phyloP scores from a whole-genome alignment of 1,284 basidiomycete genomes.

The Microbotryum intermedium region DNA sequence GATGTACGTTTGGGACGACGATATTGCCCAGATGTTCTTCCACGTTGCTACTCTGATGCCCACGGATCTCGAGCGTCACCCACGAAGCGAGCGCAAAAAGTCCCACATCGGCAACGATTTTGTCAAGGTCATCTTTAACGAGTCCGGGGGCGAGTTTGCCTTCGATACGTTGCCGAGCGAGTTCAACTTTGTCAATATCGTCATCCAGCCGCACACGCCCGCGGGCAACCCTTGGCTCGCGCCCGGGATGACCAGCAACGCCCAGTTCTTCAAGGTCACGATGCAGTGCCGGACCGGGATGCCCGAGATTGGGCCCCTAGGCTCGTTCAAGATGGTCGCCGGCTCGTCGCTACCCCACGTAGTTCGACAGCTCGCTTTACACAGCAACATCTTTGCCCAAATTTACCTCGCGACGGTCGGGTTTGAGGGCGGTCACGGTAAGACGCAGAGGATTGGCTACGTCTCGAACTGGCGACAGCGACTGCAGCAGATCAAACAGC shows the following conservation, averaged over 20 bases:
- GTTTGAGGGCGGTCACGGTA: conserved; percentile 47
- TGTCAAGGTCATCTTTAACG: conserved; percentile 95
- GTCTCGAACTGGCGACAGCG: conserved; percentile 81
- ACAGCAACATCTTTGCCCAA: conserved; percentile 79
- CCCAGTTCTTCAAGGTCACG: conserved; percentile 65
- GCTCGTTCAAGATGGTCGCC: conserved; percentile 85
- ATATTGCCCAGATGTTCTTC: conserved; percentile 89
- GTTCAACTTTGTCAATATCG: conserved; percentile 97
- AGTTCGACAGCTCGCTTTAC: conserved; percentile 72
- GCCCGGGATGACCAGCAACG: conserved; percentile 52
- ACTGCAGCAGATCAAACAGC: conserved; percentile 59
- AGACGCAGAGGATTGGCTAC: conserved; percentile 54
- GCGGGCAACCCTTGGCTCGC: conserved; percentile 35
- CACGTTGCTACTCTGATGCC: conserved; percentile 99
- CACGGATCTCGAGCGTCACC: conserved; percentile 53
- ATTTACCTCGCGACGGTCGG: conserved; percentile 67
- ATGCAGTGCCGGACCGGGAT: conserved; percentile 77
- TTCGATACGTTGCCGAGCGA: conserved; percentile 87
- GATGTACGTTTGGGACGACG: conserved; percentile 98
- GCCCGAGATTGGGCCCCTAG: conserved; percentile 82
- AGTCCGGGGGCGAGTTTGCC: conserved; percentile 67
- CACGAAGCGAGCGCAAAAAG: conserved; percentile 72
- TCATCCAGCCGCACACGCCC: conserved; percentile 85
- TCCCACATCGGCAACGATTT: conserved; percentile 89
- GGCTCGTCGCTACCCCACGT: conserved; percentile 70